These are phyloP conservation scores for Scheffersomyces titani DNA, from an alignment of 1,139 yeast genomes.

Conservation along the genomic window DNA sequence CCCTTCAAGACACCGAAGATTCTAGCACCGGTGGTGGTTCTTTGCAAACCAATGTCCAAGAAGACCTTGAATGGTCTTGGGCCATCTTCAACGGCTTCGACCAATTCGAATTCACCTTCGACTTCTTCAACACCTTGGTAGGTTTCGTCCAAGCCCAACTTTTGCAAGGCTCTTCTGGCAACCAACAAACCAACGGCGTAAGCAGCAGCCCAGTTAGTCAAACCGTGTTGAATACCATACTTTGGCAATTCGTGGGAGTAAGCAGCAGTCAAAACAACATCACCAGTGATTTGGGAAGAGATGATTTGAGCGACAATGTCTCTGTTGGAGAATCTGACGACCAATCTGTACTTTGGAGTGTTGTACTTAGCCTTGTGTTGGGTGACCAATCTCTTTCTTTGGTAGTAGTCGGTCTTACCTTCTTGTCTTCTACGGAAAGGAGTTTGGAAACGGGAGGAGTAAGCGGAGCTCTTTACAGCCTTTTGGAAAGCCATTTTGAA, in stretches of 20 bases:
- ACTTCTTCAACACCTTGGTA: slow-evolving; percentile 99
- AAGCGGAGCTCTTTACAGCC: slow-evolving; percentile 78
- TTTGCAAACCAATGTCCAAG: slow-evolving; percentile 99
- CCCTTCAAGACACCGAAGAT: slow-evolving; percentile 99
- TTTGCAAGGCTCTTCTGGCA: slow-evolving; percentile 99
- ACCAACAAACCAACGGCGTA: slow-evolving; percentile 98
- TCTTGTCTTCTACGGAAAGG: slow-evolving; percentile 99
- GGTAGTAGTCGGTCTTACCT: slow-evolving; percentile 99
- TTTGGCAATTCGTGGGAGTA: slow-evolving; percentile 98
- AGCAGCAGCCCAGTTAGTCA: slow-evolving; percentile 99
- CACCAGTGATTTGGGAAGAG: slow-evolving; percentile 97
- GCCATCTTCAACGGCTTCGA: slow-evolving; percentile 99
- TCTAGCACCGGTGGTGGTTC: slow-evolving; percentile 99
- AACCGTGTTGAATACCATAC: slow-evolving; percentile 98
- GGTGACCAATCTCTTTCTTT: slow-evolving; percentile 99
- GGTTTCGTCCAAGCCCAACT: slow-evolving; percentile 98
- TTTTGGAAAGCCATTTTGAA: slow-evolving; percentile 76
- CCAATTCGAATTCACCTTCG: slow-evolving; percentile 97
- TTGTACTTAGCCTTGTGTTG: slow-evolving; percentile 99
- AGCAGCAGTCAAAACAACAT: slow-evolving; percentile 94
- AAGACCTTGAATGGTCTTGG: slow-evolving; percentile 99
- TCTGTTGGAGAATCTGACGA: slow-evolving; percentile 99
- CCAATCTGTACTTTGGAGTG: slow-evolving; percentile 99
- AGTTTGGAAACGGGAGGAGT: slow-evolving; percentile 99
- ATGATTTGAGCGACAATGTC: slow-evolving; percentile 98